Conservation (phyloP, 2,329 filamentous ascomycete species). For the Curvularia verruculosa region DNA sequence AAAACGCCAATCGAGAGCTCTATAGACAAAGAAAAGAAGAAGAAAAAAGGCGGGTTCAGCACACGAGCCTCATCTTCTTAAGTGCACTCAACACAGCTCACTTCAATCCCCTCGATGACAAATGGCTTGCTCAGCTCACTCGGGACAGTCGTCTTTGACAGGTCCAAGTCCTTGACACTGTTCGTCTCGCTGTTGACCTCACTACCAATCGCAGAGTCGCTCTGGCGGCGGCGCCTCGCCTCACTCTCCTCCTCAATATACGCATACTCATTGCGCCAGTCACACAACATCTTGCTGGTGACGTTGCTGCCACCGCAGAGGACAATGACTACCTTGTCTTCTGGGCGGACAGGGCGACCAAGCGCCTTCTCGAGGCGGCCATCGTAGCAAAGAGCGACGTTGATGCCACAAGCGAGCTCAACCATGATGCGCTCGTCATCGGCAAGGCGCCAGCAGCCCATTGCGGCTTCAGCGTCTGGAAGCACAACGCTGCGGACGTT, state of each 20-base stretch:
- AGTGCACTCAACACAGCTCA: constrained; percentile 12
- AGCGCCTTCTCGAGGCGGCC: constrained; percentile 64
- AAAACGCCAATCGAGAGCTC: neutral
- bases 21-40: neutral
- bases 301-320: constrained; percentile 74
- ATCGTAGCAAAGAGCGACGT: constrained; percentile 71
- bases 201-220: constrained; percentile 26
- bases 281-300: constrained; percentile 57
- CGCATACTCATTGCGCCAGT: constrained; percentile 54
- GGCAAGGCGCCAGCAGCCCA: constrained; percentile 75
- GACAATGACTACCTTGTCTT: constrained; percentile 79
- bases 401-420: constrained; percentile 84
- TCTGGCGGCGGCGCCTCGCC: constrained; percentile 20
- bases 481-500: constrained; percentile 68
- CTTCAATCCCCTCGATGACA: constrained; percentile 24
- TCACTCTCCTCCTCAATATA: constrained; percentile 28
- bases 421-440: constrained; percentile 83
- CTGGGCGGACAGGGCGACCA: constrained; percentile 66
- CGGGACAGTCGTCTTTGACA: constrained; percentile 11
- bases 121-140: constrained; percentile 26
- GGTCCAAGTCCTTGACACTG: constrained; percentile 15
- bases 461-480: constrained; percentile 77
- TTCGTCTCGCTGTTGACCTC: constrained; percentile 23
- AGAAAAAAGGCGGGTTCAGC: no score
- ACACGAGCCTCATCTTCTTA: neutral